Evolutionary conservation across 169 alveolate species (phyloP), one percentile per base, ranked within the genome.

Genomic region (Cryptosporidium parvum): DNA sequence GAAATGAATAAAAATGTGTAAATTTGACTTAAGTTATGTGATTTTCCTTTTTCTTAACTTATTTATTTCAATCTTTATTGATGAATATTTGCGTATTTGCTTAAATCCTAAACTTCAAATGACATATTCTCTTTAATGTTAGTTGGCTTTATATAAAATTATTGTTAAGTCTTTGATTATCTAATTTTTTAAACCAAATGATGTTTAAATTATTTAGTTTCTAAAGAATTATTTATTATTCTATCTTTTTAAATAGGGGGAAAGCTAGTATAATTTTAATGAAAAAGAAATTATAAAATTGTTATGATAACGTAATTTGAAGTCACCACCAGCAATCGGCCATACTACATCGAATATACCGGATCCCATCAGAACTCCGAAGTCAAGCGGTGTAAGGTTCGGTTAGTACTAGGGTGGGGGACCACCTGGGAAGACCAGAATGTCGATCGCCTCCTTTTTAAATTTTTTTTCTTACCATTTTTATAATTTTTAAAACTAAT

Each of bases 351-450:
- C 95, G 91, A 93, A 93, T 62, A 95, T 95, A 94, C 97, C 97
- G 94, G 97, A 94, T 94, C 97, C 97, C 97, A 91, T 94, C 95
- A 93, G 97, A 94, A 93, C 97, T 94, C 97, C 94, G 97, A 94
- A 94, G 97, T 94, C 94, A 94, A 94, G 97, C 96, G 97, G 95
- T 93, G 68, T 93, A 93, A 94, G 97, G 97, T 94, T 86, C 62
- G 95, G 95, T 92, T 93, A 94, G 97, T 94, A 94, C 96, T 94
- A 92, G 93, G 96, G 95, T 94, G 97, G 97, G 97, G 95, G 97
- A 94, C 97, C 96, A 93, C 96, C 93, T 91, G 97, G 96, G 97
- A 94, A 93, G 92, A 92, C 95, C 96, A 45, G 91, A 94, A 65
- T 94, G 95, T 91, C 85, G 96, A 94, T 91, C 91, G 95, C 95